phyloP scores from a whole-genome alignment of 257 asterid species.

The Nemophila menziesii region DNA sequence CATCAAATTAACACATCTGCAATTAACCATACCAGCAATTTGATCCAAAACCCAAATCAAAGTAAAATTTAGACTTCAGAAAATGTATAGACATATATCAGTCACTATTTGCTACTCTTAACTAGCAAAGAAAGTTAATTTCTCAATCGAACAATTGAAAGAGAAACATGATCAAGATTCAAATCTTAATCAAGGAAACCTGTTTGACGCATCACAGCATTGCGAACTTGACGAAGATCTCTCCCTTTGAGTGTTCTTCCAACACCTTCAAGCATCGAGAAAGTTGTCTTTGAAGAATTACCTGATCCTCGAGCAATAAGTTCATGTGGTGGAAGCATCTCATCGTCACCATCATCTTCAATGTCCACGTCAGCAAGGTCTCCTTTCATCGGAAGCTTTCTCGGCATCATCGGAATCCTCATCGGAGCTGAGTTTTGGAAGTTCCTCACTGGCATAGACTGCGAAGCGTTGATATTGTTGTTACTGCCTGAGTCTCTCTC shows the following conservation, averaged over 20 bases:
- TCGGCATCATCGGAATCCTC: constrained; percentile 53
- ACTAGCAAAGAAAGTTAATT: constrained; percentile 14
- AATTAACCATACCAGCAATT: too few relatives aligned
- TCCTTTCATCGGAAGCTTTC: constrained; percentile 26
- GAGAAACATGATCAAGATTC: neutral
- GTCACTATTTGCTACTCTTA: neutral
- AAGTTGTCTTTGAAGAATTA: constrained; percentile 32
- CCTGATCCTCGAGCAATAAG: constrained; percentile 53
- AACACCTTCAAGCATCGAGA: constrained; percentile 77
- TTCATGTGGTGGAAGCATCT: constrained; percentile 86
- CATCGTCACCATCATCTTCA: constrained; percentile 46
- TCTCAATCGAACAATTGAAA: constrained; percentile 7
- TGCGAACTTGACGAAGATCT: constrained; percentile 88
- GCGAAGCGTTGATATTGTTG: too few relatives aligned
- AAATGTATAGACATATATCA: too few relatives aligned
- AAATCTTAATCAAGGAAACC: constrained; percentile 50
- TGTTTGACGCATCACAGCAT: constrained; percentile 74
- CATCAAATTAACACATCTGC: too few relatives aligned
- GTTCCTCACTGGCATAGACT: constrained; percentile 43
- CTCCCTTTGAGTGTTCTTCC: constrained; percentile 89
- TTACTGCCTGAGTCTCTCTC: constrained; percentile 4
- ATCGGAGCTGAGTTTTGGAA: constrained; percentile 70
- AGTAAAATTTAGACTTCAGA: neutral
- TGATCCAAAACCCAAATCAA: too few relatives aligned
- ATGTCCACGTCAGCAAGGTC: constrained; percentile 20